Conservation (phyloP, 495 filamentous ascomycete genomes). For the Trichoderma asperelloides region DNA sequence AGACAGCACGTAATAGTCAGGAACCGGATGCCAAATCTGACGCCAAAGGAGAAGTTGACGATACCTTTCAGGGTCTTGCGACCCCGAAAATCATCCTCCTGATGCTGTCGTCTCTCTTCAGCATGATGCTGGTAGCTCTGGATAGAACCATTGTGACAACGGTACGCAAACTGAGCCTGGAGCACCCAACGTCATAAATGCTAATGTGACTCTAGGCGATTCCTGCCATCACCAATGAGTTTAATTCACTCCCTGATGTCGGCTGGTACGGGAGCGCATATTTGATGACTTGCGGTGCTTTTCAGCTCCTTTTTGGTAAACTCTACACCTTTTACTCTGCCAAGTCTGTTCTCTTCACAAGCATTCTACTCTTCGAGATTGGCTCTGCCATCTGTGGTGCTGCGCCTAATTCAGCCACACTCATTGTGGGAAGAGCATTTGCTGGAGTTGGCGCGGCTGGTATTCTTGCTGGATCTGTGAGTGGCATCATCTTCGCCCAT, state of each 20-base stretch:
- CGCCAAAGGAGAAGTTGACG: no score
- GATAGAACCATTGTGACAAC: no score
- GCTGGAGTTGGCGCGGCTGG: conserved; percentile 30
- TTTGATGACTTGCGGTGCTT: conserved; percentile 35
- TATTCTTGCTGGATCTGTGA: conserved; percentile 12
- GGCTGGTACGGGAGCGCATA: conserved; percentile 43
- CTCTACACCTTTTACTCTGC: conserved; percentile 33
- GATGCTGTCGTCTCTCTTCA: no score
- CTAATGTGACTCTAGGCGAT: no score
- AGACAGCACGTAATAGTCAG: no score
- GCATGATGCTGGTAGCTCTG: no score
- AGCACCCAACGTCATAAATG: no score
- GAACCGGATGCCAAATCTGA: no score
- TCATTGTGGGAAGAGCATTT: conserved; percentile 40
- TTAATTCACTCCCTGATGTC: conserved; percentile 29
- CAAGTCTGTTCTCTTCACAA: conserved; percentile 25
- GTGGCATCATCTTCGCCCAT: conserved; percentile 12
- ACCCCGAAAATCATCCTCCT: no score
- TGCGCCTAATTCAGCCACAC: conserved; percentile 27
- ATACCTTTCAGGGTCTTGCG: no score
- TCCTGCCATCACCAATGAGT: conserved; percentile 32
- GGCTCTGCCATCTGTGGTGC: conserved; percentile 32
- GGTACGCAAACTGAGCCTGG: no score
- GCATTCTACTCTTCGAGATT: conserved; percentile 15
- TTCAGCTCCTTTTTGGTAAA: conserved; percentile 37